Evolutionary conservation across 2,329 filamentous ascomycete species (phyloP), one percentile per base, ranked within the genome.

Genomic region (Stagonosporopsis chrysanthemi): DNA sequence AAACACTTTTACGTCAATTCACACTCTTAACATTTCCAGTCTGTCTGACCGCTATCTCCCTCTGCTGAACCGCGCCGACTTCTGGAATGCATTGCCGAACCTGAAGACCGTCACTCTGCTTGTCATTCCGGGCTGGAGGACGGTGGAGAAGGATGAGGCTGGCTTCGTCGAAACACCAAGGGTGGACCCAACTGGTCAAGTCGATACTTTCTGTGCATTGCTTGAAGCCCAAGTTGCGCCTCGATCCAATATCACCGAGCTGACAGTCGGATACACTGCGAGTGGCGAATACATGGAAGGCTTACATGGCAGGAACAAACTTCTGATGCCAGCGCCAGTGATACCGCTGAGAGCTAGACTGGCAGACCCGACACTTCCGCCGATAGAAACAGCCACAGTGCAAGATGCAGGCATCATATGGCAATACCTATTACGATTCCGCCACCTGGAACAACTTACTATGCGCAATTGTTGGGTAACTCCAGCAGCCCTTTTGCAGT

Each of bases 391-490:
- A 29, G 52, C 45, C 28, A 51, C 47, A 9, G 52, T 59, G 15
- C 58, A 62, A 19, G 59, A 65, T 29, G 31, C 46, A 14, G 46
- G 52, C 39, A 44, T 38, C 24, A 15, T 71, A 23, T 69, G 33
- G 15, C 35, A 51, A 24, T 40, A 75, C 26, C 56, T 87, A 6
- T 69, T 88, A n/a, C 70, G 72, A 1, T 80, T 91, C 41, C 84
- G 83, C 3, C 73, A 84, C 64, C 72, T 90, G 23, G 78, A 84
- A 58, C 78, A 85, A 46, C 72, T 91, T 2, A 87, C 83, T 0
- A 76, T 91, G 8, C 85, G 85, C 63, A 91, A 91, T 65, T 90
- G 88, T 74, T 91, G 88, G 87, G 77, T 86, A 12, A 83, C 83
- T 2, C 88, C 88, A 0, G 78, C 82, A 38, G 79, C 86, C 1